Evolutionary conservation across 495 filamentous ascomycete genomes (phyloP).

Genomic region (Aspergillus kassunensis): DNA sequence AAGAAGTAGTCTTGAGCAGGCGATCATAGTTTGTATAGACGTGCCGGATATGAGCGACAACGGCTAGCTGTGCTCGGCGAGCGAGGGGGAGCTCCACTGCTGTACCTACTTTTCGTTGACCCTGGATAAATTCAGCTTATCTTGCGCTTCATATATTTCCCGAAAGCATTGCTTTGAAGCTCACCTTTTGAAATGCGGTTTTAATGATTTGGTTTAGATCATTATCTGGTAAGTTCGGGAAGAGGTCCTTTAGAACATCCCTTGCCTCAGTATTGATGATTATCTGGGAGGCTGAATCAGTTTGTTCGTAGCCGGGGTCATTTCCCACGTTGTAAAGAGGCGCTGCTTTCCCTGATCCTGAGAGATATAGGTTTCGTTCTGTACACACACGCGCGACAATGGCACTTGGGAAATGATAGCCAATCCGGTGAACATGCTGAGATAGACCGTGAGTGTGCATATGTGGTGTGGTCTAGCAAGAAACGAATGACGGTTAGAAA

Average conservation of each 20-base stretch:
- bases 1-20: slow-evolving; percentile 60
- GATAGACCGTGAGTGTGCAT: slow-evolving; percentile 49
- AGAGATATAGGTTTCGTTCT: slow-evolving; percentile 40
- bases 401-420: slow-evolving; percentile 67
- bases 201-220: slow-evolving; percentile 74
- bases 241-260: slow-evolving; percentile 72
- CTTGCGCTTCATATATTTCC: slow-evolving; percentile 3
- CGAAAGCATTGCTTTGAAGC: background rate
- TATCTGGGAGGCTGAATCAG: slow-evolving; percentile 44
- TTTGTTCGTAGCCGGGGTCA: slow-evolving; percentile 10
- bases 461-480: slow-evolving; percentile 42
- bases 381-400: slow-evolving; percentile 54
- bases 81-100: slow-evolving; percentile 61
- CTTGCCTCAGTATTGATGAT: slow-evolving; percentile 70
- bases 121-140: slow-evolving; percentile 30
- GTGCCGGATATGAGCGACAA: slow-evolving; percentile 83
- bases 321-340: slow-evolving; percentile 26
- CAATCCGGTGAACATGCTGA: slow-evolving; percentile 69
- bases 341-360: slow-evolving; percentile 39
- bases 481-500: slow-evolving; percentile 12
- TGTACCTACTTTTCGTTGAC: slow-evolving; percentile 63
- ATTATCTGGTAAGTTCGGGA: slow-evolving; percentile 76
- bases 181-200: slow-evolving; percentile 81
- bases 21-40: slow-evolving; percentile 81
- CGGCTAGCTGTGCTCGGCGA: slow-evolving; percentile 75